These are phyloP conservation scores for Spergularia bocconei DNA, from an alignment of 148 eudicot species.

Conservation along the genomic window DNA sequence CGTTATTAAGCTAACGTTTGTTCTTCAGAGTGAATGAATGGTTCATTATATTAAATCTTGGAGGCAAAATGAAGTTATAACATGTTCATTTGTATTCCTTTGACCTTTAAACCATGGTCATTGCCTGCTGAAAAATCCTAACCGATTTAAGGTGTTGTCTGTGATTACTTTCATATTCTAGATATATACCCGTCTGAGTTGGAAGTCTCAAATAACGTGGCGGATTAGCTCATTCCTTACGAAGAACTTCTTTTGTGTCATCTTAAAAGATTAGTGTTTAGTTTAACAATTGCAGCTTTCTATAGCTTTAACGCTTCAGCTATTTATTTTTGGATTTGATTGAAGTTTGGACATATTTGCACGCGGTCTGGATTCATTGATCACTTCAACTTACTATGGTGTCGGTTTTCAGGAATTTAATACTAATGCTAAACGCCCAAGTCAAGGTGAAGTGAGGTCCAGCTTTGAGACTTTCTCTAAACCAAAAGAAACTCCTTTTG, in stretches of 20 bases:
- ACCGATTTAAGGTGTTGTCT: neutral
- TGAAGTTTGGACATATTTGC: neutral
- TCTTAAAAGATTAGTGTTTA: no score
- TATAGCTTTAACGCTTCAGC: neutral
- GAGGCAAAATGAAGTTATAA: neutral
- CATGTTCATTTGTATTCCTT: neutral
- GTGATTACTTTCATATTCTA: slow-evolving; percentile 3
- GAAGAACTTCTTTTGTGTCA: no score
- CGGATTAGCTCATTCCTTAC: neutral
- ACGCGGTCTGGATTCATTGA: slow-evolving; percentile 4
- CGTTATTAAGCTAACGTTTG: slow-evolving; percentile 16
- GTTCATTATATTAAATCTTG: slow-evolving; percentile 3
- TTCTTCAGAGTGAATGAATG: slow-evolving; percentile 9
- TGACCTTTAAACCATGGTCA: neutral
- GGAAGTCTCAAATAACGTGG: neutral
- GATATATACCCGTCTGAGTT: neutral
- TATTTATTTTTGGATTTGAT: neutral
- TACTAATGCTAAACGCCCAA: slow-evolving; percentile 36
- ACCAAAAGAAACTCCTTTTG: slow-evolving; percentile 41
- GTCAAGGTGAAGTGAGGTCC: slow-evolving; percentile 38
- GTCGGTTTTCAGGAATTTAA: slow-evolving; percentile 47
- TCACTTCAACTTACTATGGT: slow-evolving; percentile 13
- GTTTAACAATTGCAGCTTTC: no score
- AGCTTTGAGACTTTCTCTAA: slow-evolving; percentile 44
- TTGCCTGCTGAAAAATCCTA: neutral